Base-by-base conservation (phyloP, 179 eudicot genomes). In the Monotropa hypopitys region DNA sequence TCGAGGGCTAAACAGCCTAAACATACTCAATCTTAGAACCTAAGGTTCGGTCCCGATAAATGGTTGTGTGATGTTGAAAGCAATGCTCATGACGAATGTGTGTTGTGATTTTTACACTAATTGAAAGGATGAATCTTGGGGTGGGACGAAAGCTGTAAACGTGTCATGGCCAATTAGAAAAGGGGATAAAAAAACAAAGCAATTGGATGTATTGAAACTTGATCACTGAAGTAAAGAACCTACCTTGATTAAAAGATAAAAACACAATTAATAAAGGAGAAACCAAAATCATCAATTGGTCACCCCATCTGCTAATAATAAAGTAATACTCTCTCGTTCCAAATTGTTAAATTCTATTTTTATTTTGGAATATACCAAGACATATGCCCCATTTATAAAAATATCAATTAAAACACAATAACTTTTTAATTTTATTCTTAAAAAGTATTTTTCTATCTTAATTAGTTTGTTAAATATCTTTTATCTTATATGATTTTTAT, bases 111-210 rank as follows among this genome's bases (percentile, higher is more conserved):
- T 32, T 21, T 45, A 51, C 74, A 38, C 50, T 28, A 18, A 46
- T 13, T 53, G 26, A 23, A 26, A 38, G 46, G 43, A 38, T 3
- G 38, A 32, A 43, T 28, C 13, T 35, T 12, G 21, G 8, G 28
- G 65, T 1, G 33, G 80, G 13, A 57, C 62, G 53, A 78, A 78
- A 78, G 76, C 70, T 78, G 76, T 59, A 32, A 71, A 13, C 42
- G 26, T 53, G 50, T 65, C 72, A 62, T 78, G 76, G 81, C 72
- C 81, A 78, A 79, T 77, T 79, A 42, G 45, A 53, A 70, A 78
- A 35, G 67, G 43, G 61, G 46, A 54, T 4, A 33, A 32, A 50
- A 32, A 38, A 54, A 30, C 4, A 18, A 51, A 43, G 66, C 53
- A 45, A 72, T 26, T 3, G 21, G 7, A 28, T 23, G 43, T 13